Percentiles rank a stretch among this genome's conserved stretches.
Evolutionary conservation across 148 eudicot species (phyloP).

Genomic region (Spergularia marina): DNA sequence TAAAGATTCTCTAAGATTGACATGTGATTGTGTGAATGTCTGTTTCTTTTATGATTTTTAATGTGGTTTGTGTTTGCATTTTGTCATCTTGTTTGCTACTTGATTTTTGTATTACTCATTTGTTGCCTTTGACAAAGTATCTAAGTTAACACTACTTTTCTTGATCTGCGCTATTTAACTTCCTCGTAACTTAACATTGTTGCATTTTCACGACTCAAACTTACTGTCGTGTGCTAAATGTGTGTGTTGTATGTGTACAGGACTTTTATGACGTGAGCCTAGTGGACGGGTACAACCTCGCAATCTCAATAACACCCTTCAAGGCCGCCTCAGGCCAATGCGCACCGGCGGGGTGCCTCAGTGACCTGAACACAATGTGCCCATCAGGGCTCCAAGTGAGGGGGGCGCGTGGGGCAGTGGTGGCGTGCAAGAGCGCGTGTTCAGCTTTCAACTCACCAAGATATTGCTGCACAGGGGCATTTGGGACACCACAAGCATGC

Average conservation of each 20-base stretch:
- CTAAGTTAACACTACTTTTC: too few relatives aligned
- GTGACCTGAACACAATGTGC: slow-evolving; percentile 83
- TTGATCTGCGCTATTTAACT: too few relatives aligned
- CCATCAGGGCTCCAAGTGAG: slow-evolving; percentile 82
- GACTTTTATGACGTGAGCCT: slow-evolving; percentile 94
- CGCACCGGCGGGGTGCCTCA: slow-evolving; percentile 74
- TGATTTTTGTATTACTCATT: too few relatives aligned
- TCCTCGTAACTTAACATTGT: too few relatives aligned
- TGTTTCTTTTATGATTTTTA: neutral
- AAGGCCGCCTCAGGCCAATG: slow-evolving; percentile 63
- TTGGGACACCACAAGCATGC: slow-evolving; percentile 77
- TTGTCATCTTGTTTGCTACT: slow-evolving; percentile 3
- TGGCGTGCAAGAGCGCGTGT: slow-evolving; percentile 96
- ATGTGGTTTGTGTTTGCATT: neutral
- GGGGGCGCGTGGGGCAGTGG: slow-evolving; percentile 51
- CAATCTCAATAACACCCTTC: slow-evolving; percentile 61
- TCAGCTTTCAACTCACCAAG: slow-evolving; percentile 84
- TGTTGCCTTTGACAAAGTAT: too few relatives aligned
- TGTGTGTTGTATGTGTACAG: slow-evolving; percentile 1
- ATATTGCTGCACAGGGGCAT: slow-evolving; percentile 83
- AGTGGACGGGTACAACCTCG: slow-evolving; percentile 92
- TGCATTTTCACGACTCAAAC: too few relatives aligned
- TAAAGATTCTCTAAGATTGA: neutral
- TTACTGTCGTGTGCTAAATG: too few relatives aligned
- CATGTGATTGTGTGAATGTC: slow-evolving; percentile 15